phyloP scores from a whole-genome alignment of 148 eudicot species.

The Hydrangea macrophylla region DNA sequence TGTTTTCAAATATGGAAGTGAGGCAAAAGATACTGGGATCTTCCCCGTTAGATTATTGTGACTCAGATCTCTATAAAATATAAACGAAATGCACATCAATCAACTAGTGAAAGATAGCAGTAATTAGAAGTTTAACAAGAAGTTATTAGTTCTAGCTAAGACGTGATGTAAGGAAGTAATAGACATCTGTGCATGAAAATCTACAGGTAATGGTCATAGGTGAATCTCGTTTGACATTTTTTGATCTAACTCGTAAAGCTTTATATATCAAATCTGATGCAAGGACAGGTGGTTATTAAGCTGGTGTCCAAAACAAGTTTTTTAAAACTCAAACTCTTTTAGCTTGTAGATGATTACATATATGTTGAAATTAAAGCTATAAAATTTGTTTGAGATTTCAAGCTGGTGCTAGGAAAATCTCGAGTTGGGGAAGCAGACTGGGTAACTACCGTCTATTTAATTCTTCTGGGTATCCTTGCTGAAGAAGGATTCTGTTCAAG shows the following conservation, averaged over 20 bases:
- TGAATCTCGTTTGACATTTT: background rate
- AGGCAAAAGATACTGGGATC: slow-evolving; percentile 28
- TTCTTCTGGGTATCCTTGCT: too few relatives aligned
- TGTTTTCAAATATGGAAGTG: slow-evolving; percentile 27
- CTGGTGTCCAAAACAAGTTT: background rate
- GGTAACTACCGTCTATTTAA: too few relatives aligned
- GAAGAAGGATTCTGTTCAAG: too few relatives aligned
- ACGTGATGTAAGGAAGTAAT: background rate
- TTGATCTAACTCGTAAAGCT: background rate
- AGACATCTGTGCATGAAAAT: background rate
- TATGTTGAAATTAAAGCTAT: background rate
- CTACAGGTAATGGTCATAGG: background rate
- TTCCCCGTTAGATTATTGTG: slow-evolving; percentile 44
- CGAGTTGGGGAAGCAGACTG: background rate
- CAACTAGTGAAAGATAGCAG: background rate
- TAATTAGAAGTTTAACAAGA: background rate
- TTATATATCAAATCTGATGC: background rate
- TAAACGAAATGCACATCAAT: slow-evolving; percentile 6
- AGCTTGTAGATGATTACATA: background rate
- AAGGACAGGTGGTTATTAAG: background rate
- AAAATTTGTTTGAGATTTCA: background rate
- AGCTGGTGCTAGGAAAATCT: background rate
- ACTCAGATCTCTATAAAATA: slow-evolving; percentile 39
- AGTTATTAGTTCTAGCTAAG: slow-evolving; percentile 1
- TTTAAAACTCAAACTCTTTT: background rate